Conservation (phyloP, 78 protist species). For the Dictyostelium intermedium region DNA sequence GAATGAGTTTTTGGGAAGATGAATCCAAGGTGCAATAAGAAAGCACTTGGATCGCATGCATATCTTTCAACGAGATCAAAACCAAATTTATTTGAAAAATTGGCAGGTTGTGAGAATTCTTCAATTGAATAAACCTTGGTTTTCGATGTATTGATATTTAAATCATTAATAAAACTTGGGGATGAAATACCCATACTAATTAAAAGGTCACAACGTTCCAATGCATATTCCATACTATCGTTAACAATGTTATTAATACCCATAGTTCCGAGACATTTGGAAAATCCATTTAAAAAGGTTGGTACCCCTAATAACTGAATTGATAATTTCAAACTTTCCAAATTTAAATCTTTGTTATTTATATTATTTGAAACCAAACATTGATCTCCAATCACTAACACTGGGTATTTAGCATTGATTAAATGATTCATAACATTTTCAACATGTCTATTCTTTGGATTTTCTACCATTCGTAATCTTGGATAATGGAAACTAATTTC, state of each 20-base stretch:
- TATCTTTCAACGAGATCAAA: background rate
- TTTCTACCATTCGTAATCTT: background rate
- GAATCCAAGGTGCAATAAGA: slow-evolving; percentile 20
- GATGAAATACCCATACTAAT: background rate
- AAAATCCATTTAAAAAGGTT: slow-evolving; percentile 9
- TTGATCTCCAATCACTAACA: slow-evolving; percentile 17
- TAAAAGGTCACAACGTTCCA: slow-evolving; percentile 2
- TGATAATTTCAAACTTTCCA: slow-evolving; percentile 19
- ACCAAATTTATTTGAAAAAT: background rate
- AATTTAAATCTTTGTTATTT: background rate
- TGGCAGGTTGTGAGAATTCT: background rate
- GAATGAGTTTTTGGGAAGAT: background rate
- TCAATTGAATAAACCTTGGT: background rate
- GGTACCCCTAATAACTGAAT: slow-evolving; percentile 30
- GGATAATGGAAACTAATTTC: slow-evolving; percentile 23
- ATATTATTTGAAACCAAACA: background rate
- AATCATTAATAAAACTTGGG: background rate
- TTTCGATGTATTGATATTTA: background rate
- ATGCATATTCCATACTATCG: slow-evolving; percentile 13
- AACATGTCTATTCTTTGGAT: background rate
- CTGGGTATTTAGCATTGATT: background rate
- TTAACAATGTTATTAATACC: background rate
- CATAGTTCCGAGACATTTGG: background rate
- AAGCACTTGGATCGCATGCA: slow-evolving; percentile 3
- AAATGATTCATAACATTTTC: background rate